Conservation (phyloP, 345 rosid genomes). For the Microthlaspi erraticum region DNA sequence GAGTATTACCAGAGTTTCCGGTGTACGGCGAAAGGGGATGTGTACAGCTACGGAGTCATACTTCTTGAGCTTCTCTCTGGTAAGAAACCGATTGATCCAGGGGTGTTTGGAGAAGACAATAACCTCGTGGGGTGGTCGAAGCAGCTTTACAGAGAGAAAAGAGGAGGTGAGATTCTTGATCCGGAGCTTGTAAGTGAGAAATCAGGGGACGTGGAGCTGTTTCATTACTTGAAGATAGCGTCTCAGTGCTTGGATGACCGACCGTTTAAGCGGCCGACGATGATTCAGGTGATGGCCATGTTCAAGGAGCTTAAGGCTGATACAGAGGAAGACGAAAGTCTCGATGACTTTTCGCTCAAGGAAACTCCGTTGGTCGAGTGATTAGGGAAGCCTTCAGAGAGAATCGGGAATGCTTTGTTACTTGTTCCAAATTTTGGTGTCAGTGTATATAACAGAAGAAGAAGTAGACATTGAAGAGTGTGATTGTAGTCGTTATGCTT, state of each 20-base stretch:
- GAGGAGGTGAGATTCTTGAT: slow-evolving; percentile 69
- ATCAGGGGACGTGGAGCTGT: slow-evolving; percentile 67
- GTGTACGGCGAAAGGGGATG: slow-evolving; percentile 96
- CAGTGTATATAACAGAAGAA: slow-evolving; percentile 38
- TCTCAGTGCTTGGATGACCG: slow-evolving; percentile 93
- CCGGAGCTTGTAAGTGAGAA: slow-evolving; percentile 53
- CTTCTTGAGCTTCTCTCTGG: slow-evolving; percentile 95
- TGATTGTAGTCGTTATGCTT: slow-evolving; percentile 6
- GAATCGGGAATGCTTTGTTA: slow-evolving; percentile 17
- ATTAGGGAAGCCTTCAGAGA: slow-evolving; percentile 50
- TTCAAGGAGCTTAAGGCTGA: slow-evolving; percentile 92
- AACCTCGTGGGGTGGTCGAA: slow-evolving; percentile 98
- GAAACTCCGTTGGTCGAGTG: slow-evolving; percentile 64
- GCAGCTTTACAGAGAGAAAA: slow-evolving; percentile 75
- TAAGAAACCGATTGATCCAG: slow-evolving; percentile 86
- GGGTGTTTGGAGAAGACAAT: slow-evolving; percentile 83
- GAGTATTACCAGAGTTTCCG: slow-evolving; percentile 97
- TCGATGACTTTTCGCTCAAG: slow-evolving; percentile 73
- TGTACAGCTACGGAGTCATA: slow-evolving; percentile 92
- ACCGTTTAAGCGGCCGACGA: slow-evolving; percentile 84
- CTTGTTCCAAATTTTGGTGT: slow-evolving; percentile 23
- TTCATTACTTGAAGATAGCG: slow-evolving; percentile 74
- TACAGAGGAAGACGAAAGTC: slow-evolving; percentile 74
- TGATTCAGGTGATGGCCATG: slow-evolving; percentile 98
- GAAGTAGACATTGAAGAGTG: not conserved